Evolutionary conservation across 108 stramenopile genomes (phyloP).

Genomic region (Conticribra guillardii): DNA sequence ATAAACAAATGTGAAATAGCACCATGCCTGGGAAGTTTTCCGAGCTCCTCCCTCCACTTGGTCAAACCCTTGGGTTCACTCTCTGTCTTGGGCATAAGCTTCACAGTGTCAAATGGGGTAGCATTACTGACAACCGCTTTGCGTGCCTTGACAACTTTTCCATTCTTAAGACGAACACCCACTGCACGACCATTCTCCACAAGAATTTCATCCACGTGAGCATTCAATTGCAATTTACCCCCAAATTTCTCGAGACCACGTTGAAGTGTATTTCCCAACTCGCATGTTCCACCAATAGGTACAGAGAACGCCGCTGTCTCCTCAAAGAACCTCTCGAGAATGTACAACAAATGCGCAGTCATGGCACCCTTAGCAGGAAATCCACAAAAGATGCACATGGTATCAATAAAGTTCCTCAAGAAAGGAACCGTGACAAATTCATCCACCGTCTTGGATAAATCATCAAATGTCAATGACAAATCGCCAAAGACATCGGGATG

Average conservation of each 20-base stretch:
- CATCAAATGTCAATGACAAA: conserved; percentile 87
- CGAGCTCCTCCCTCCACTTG: conserved; percentile 77
- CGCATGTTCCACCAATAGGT: conserved; percentile 88
- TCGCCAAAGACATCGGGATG: conserved; percentile 92
- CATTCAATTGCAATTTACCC: conserved; percentile 86
- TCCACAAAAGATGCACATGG: conserved; percentile 94
- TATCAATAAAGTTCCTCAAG: conserved; percentile 91
- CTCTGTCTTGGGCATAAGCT: conserved; percentile 60
- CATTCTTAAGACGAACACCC: conserved; percentile 90
- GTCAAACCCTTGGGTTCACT: conserved; percentile 63
- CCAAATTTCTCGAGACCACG: conserved; percentile 88
- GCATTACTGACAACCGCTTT: conserved; percentile 96
- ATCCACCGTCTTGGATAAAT: conserved; percentile 89
- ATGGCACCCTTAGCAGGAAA: conserved; percentile 96
- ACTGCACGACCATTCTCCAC: conserved; percentile 88
- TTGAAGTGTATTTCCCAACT: conserved; percentile 78
- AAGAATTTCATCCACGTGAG: conserved; percentile 91
- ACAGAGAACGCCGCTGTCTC: conserved; percentile 84
- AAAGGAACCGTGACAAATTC: conserved; percentile 90
- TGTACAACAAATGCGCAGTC: conserved; percentile 86
- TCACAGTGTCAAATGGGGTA: conserved; percentile 93
- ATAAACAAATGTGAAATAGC: conserved; percentile 90
- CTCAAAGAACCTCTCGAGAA: conserved; percentile 92
- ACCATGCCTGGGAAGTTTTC: conserved; percentile 86
- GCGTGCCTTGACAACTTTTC: conserved; percentile 81